Evolutionary conservation across 305 asterid genomes (phyloP), one percentile per base, ranked within the genome.

Genomic region (Lippia alba): DNA sequence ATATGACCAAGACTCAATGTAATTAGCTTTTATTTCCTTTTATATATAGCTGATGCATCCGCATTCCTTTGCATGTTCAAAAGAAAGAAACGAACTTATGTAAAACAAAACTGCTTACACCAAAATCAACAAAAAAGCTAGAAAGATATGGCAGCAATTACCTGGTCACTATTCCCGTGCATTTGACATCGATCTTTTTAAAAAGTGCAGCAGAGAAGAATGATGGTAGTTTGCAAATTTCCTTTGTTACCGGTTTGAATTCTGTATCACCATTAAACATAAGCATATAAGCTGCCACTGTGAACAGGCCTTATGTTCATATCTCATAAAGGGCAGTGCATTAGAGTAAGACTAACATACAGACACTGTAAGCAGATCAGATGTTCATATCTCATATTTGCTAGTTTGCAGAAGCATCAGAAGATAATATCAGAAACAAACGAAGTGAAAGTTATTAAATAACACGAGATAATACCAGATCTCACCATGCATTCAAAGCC

Each of bases 181-280:
- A 36, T 70, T 75, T 82, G 62, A 78, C 74, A 67, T 95, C 98
- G 40, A 92, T 95, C 85, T 87, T 95, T 79, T 81, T 86, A 82
- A 95, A 95, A 66, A 95, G 92, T 51, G 87, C 88, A 33, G 89
- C 62, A 33, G 99, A 95, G 87, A 95, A 92, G 88, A 95, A 95
- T 69, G 99, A 90, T 14, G 99, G 98, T 45, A 95, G 91, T 94
- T 95, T 95, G 92, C 99, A 95, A n/a, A 95, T 85, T 82, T 95
- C 99, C 82, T 92, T 92, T 2, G 98, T 92, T 70, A 95, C 89
- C 12, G 89, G 94, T 82, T 95, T 95, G 68, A 92, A 89, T 81
- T 92, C 99, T 95, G 91, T 73, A 73, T 78, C 36, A 69, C 76
- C 71, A 80, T 14, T 56, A 57, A 71, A 67, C 12, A 67, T 58